Base-by-base conservation (phyloP, 2,329 filamentous ascomycete species). In the Aspergillus alliaceus region DNA sequence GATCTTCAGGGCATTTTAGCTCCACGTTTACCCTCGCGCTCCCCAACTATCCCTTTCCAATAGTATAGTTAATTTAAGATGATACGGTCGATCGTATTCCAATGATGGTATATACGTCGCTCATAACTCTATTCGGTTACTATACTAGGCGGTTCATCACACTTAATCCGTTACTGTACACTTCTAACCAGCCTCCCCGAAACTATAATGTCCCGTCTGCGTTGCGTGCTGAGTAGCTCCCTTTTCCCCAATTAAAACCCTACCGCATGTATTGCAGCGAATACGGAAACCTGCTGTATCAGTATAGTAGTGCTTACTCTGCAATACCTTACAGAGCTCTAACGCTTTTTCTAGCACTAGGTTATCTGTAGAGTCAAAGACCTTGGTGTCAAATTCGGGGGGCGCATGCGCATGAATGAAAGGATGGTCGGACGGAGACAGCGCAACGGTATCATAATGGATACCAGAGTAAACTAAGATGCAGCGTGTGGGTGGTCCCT, bases 391-490 rank as follows among this genome's bases (percentile, higher is more conserved):
- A 61, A 88, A 84, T 25, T 95, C 90, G 0, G 90, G 85, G 7
- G 88, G 84, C 11, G 85, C 78, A 47, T 83, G 79, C 6, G 85
- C 77, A 57, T 78, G 81, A 44, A 79, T 81, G 64, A 81, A 80
- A 4, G 84, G 85, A 63, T 75, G 82, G 61, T 81, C 83, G 22
- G 80, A 86, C 37, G 83, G 85, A 18, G 86, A 87, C 63, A 96
- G 85, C 1, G 90, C 91, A 58, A 97, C 88, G 6, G 90, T 88
- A 74, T 97, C 93, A 75, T 97, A 97, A 72, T 97, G 93, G 51
- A 97, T 95, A 2, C 92, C 92, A 0, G 90, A 93, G 75, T 96
- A 97, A 0, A 96, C 87, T 24, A 97, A 79, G 25, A 96, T 86
- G 68, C 90, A 93, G 6, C 91, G 83, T 39, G 82, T 84, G 32